Evolutionary conservation across 805 yeast species (phyloP).

Genomic region (Candida pseudofarinosa): DNA sequence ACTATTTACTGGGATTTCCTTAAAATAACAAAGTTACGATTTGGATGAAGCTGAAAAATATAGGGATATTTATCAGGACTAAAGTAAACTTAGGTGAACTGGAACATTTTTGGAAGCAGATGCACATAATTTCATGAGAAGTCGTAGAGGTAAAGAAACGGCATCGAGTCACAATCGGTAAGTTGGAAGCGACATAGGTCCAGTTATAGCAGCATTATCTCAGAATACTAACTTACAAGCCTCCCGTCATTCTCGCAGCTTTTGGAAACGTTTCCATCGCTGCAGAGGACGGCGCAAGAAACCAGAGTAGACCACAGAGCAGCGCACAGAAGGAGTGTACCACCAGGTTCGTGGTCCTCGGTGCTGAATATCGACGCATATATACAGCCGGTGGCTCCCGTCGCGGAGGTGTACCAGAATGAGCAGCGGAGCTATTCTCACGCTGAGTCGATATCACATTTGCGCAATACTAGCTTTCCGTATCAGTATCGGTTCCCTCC

Average conservation of each 20-base stretch:
- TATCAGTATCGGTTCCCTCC: background rate
- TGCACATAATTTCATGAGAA: background rate
- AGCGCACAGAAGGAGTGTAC: no score
- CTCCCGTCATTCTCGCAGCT: constrained; percentile 2
- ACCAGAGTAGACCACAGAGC: no score
- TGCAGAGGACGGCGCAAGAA: background rate
- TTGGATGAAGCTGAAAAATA: background rate
- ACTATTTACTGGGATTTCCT: background rate
- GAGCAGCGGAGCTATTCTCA: background rate
- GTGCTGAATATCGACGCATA: background rate
- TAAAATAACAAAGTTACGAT: background rate
- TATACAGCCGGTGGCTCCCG: background rate
- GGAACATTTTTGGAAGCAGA: background rate
- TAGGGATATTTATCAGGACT: background rate
- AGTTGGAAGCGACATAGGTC: no score
- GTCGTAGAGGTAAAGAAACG: background rate
- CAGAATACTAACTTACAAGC: constrained; percentile 1
- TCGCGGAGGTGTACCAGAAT: background rate
- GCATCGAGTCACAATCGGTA: constrained; percentile 2
- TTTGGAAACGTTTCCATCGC: background rate
- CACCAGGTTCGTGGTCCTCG: background rate
- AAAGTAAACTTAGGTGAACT: background rate
- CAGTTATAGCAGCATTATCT: no score
- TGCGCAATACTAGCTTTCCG: background rate
- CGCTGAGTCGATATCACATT: background rate